Base-by-base conservation (phyloP, 352 stramenopile species). In the Phytophthora syringae region DNA sequence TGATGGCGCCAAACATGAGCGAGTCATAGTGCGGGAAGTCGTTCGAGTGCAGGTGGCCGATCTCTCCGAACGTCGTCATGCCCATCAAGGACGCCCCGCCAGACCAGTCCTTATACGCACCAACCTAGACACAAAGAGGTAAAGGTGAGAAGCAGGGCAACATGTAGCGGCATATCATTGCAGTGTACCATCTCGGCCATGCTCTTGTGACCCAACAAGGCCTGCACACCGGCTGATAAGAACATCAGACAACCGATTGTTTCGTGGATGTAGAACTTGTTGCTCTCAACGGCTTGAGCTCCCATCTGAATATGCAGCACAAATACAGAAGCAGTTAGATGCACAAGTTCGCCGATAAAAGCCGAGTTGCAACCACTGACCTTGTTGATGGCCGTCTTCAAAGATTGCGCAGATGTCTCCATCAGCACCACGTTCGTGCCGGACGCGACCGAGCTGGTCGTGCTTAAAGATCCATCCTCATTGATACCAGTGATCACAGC, bases 61-160 rank as follows among this genome's bases (percentile, higher is more conserved):
- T 93, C 74, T 96, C 85, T 15, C 88, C 88, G 55, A 94, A 96
- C 36, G 88, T 93, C 32, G 88, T 96, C 81, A 96, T 91, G 58
- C 86, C 86, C 82, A 96, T 92, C 42, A 96, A 72, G 4, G 82
- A 92, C 12, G 84, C 85, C 7, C 82, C 82, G 50, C 84, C 84
- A 1, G 88, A 93, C 88, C 88, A 96, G 48, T 92, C 76, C 34
- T 86, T 89, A 69, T 93, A 96, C 13, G 88, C 86, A 16, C 87
- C 87, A n/a, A 95, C 83, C 84, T 94, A 44, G 5, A 55, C 24
- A 45, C 30, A 60, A 30, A 55, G 22, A 20, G 21, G 50, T 18
- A 40, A 47, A 22, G 39, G 20, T 45, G 28, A 65, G 12, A 39
- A 45, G 10, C 24, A 12, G 20, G 30, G 15, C n/a, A 27, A 7